Percentiles rank a stretch among this genome's conserved stretches.
Evolutionary conservation across 2,329 filamentous ascomycete species (phyloP).

Genomic region (Talaromyces sp.): DNA sequence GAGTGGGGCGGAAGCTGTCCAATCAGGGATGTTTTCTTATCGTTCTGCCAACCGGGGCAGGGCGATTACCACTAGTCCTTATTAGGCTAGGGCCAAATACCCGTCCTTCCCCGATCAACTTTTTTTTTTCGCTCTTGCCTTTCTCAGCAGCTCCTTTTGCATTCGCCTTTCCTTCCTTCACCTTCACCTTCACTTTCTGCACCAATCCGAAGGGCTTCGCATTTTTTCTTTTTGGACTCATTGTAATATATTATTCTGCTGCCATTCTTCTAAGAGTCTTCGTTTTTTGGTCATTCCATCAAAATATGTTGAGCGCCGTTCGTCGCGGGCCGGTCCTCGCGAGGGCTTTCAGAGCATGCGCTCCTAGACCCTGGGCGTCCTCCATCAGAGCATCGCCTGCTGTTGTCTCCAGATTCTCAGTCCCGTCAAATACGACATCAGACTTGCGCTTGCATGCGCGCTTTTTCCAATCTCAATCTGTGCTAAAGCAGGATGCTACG

Average conservation of each 20-base stretch:
- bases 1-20: neutral
- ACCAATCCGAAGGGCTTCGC: neutral
- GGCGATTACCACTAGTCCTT: neutral
- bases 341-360: conserved; percentile 30
- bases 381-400: conserved; percentile 20
- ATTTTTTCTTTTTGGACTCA: neutral
- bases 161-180: neutral
- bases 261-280: conserved; percentile 1
- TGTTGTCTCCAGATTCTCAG: conserved; percentile 15
- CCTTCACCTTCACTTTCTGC: neutral
- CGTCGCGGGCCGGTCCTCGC: conserved; percentile 31
- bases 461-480: conserved; percentile 26
- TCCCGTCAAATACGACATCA: conserved; percentile 18
- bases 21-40: neutral
- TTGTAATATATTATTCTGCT: neutral
- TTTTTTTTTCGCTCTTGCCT: conserved; percentile 9
- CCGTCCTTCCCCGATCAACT: conserved; percentile 4
- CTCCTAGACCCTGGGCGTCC: conserved; percentile 22
- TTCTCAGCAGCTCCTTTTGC: neutral
- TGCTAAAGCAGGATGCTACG: conserved; percentile 19
- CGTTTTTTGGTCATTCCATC: neutral
- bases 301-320: conserved; percentile 32
- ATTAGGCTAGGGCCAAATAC: neutral
- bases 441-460: conserved; percentile 15
- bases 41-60: neutral